phyloP scores from a whole-genome alignment of 2,329 filamentous ascomycete species.

The Monilinia vaccinii-corymbosi region DNA sequence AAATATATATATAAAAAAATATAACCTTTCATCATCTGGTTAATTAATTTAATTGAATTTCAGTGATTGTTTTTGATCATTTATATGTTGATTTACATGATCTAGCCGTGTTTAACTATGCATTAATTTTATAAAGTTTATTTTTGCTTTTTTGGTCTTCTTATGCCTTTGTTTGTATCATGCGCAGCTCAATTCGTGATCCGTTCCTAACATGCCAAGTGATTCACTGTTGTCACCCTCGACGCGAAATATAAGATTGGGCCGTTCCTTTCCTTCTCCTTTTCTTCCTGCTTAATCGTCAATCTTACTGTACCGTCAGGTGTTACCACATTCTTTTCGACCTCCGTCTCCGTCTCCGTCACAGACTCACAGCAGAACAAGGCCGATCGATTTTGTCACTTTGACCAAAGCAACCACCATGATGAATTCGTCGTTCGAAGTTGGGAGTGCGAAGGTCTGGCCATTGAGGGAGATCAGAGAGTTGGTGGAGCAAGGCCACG shows the following conservation, averaged over 20 bases:
- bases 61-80: too few species aligned
- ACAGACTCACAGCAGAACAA: neutral
- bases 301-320: neutral
- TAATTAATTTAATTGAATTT: too few species aligned
- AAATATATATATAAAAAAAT: too few species aligned
- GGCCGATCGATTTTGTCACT: neutral
- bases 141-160: too few species aligned
- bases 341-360: too few species aligned
- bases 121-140: neutral
- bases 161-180: neutral
- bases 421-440: constrained; percentile 1
- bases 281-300: neutral
- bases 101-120: too few species aligned
- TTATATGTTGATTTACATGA: too few species aligned
- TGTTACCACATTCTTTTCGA: neutral
- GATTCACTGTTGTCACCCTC: neutral
- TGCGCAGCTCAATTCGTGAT: neutral
- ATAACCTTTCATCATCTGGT: too few species aligned
- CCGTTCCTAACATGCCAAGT: neutral
- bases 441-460: neutral
- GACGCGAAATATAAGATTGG: neutral
- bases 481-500: constrained; percentile 2
- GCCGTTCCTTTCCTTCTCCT: neutral
- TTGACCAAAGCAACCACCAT: neutral
- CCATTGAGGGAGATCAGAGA: constrained; percentile 5